Evolutionary conservation across 2,329 filamentous ascomycete genomes (phyloP), one percentile per base, ranked within the genome.

Genomic region (Cryphonectria japonica): DNA sequence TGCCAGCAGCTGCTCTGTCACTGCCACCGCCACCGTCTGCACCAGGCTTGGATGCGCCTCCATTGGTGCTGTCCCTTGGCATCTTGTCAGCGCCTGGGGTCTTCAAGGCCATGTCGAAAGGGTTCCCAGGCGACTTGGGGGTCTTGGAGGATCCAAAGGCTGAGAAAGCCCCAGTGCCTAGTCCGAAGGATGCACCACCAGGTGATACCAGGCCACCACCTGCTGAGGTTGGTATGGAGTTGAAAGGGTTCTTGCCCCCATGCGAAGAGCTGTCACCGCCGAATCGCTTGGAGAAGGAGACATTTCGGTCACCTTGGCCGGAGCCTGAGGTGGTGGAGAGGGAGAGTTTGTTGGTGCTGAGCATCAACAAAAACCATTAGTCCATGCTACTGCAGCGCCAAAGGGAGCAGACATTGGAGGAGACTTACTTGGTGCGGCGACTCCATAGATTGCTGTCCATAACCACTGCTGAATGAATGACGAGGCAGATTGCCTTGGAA

Each of bases 101-200:
- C 74, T 88, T 86, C 71, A 90, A 89, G 75, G 89, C 89, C 75
- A 92, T 87, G 75, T 98, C 95, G 80, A 97, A 93, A 19, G 92
- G 90, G 74, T 93, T 92, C 66, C 92, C 93, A 11, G 92, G 88
- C 63, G 93, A 91, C 85, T 98, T 98, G 67, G 94, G 93, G 2
- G 94, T 95, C 84, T 97, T 97, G 46, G 88, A 87, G 43, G 92
- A 89, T 34, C 95, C 95, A 81, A 97, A 97, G n/a, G 95, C 97
- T 54, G 95, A 95, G 80, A 99, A 99, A 69, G 96, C 96, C 76
- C 96, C 96, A 26, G 94, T 97, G 57, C 96, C 96, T 72, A 99
- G 85, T 66, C 94, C 95, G 82, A 99, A 99, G 71, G 94, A 94
- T 69, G 93, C 93, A 76, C 88, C 88, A 68, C 89, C 87, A 16